Percentiles rank a stretch among this genome's conserved stretches.
These are phyloP conservation scores for Mucor plumbeus DNA, from an alignment of 371 early-diverging fungal species.

Conservation along the genomic window DNA sequence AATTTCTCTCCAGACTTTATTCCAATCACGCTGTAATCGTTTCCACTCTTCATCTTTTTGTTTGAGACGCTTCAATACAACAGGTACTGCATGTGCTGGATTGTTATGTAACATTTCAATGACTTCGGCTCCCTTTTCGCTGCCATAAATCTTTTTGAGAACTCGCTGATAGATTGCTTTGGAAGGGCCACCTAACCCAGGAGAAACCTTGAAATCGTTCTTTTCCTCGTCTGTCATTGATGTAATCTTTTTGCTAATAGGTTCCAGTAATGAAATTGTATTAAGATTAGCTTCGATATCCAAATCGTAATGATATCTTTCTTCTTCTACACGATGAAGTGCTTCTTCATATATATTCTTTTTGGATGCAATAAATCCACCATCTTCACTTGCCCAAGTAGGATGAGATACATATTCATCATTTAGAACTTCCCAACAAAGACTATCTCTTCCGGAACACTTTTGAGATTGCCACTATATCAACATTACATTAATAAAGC, in stretches of 20 bases:
- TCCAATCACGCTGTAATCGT: constrained; percentile 73
- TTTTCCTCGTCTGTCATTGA: constrained; percentile 82
- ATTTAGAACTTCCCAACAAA: constrained; percentile 94
- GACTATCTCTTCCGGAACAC: constrained; percentile 89
- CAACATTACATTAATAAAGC: not conserved
- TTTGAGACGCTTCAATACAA: constrained; percentile 93
- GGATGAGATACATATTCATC: constrained; percentile 95
- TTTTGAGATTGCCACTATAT: constrained; percentile 48
- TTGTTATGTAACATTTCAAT: constrained; percentile 90
- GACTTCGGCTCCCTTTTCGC: constrained; percentile 83
- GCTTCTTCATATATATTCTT: constrained; percentile 96
- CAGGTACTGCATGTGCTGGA: constrained; percentile 92
- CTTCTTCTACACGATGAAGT: constrained; percentile 96
- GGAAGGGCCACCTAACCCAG: constrained; percentile 84
- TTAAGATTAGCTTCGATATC: constrained; percentile 92
- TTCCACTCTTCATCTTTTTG: constrained; percentile 98
- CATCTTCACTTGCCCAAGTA: constrained; percentile 93
- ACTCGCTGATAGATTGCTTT: constrained; percentile 84
- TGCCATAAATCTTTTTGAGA: constrained; percentile 90
- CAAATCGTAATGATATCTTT: constrained; percentile 80
- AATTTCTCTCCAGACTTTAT: constrained; percentile 95
- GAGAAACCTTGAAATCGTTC: constrained; percentile 68
- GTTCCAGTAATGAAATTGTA: constrained; percentile 89
- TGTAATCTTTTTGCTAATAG: constrained; percentile 72
- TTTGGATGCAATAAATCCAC: constrained; percentile 89